A percentile compares a stretch with the other conserved stretches of the same genome.
phyloP scores from a whole-genome alignment of 1,284 basidiomycete species.

The Sporisorium reilianum region DNA sequence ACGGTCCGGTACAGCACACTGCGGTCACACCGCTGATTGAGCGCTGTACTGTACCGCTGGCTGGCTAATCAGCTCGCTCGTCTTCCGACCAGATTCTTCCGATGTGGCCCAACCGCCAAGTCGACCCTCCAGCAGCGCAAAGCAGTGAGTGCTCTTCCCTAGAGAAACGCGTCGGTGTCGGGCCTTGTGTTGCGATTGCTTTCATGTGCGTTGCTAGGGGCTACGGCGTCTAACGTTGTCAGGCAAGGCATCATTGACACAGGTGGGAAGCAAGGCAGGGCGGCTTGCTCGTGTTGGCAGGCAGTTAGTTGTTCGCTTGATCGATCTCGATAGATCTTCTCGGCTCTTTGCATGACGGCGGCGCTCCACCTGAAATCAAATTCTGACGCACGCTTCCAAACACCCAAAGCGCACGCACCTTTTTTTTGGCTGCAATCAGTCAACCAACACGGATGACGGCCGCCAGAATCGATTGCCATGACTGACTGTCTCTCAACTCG shows the following conservation, averaged over 20 bases:
- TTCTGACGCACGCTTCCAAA: conserved; percentile 3
- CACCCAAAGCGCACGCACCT: conserved; percentile 11
- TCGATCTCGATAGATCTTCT: conserved; percentile 6
- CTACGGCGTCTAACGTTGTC: not conserved
- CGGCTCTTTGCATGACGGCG: not conserved
- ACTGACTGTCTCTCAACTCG: not conserved
- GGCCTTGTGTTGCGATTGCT: too few relatives aligned
- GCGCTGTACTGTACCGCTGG: not conserved
- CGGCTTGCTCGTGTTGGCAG: not conserved
- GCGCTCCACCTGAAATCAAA: not conserved
- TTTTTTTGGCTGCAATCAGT: conserved; percentile 2
- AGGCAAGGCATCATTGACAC: not conserved
- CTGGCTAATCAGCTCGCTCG: too few relatives aligned
- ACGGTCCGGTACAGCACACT: conserved; percentile 25
- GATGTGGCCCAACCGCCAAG: not conserved
- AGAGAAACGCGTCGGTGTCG: too few relatives aligned
- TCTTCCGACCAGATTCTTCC: not conserved
- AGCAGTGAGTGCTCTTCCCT: not conserved
- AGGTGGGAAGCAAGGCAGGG: not conserved
- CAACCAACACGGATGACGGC: conserved; percentile 2
- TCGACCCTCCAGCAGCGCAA: too few relatives aligned
- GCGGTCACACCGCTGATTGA: not conserved
- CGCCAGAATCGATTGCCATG: conserved; percentile 9
- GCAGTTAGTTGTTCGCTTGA: not conserved
- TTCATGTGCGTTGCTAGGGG: conserved; percentile 2